phyloP scores from a whole-genome alignment of 2,329 filamentous ascomycete species.

The Davidsoniella virescens region DNA sequence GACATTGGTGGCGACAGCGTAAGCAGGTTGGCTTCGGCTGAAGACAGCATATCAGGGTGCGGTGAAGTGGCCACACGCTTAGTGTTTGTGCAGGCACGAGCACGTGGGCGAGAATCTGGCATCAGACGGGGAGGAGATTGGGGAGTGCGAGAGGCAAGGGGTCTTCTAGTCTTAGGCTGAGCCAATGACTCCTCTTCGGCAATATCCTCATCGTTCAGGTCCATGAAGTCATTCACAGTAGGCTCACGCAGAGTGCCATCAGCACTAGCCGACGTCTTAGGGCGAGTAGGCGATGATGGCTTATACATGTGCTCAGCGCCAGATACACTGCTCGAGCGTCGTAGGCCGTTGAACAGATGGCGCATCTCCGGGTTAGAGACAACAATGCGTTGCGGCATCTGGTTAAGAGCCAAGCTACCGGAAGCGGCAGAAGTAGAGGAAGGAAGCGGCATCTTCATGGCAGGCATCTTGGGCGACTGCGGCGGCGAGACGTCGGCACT shows the following conservation, averaged over 20 bases:
- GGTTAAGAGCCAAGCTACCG: not conserved
- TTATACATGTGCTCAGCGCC: constrained; percentile 5
- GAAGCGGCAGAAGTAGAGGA: no score
- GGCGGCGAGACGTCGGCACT: constrained; percentile 1
- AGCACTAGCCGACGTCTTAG: constrained; percentile 9
- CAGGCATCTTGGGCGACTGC: constrained; percentile 9
- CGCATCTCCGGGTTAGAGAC: constrained; percentile 7
- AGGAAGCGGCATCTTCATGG: not conserved
- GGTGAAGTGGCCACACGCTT: not conserved
- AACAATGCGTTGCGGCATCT: not conserved
- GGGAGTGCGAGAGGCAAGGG: not conserved
- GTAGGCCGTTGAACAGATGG: not conserved
- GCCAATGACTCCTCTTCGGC: constrained; percentile 25
- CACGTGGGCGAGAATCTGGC: constrained; percentile 1
- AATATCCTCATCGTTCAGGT: constrained; percentile 41
- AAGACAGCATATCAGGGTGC: constrained; percentile 12
- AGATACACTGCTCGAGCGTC: constrained; percentile 10
- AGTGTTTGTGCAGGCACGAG: constrained; percentile 5
- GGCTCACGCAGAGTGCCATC: constrained; percentile 30
- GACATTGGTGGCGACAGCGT: constrained; percentile 29
- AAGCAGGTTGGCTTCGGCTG: constrained; percentile 22
- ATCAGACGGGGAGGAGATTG: constrained; percentile 3
- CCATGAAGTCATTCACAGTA: constrained; percentile 35
- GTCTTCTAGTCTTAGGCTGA: constrained; percentile 9
- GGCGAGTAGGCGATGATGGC: not conserved